phyloP scores from a whole-genome alignment of 768 basidiomycete species.

The Cystobasidium onofrii region DNA sequence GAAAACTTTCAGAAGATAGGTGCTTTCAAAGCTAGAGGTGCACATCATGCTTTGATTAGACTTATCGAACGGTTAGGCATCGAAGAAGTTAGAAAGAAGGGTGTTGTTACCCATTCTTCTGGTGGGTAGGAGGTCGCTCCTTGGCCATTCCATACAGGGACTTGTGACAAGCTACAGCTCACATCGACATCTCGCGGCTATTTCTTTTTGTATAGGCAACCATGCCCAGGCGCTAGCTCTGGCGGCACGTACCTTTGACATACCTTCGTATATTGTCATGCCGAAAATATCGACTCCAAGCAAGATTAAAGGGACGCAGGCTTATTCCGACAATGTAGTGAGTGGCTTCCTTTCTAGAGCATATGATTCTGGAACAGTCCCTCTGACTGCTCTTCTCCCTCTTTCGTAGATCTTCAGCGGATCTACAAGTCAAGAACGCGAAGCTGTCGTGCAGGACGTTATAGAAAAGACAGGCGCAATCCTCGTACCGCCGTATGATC shows the following conservation, averaged over 20 bases:
- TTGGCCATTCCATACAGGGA: too few species aligned
- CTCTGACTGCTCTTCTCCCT: too few species aligned
- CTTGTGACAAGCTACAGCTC: too few species aligned
- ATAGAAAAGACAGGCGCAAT: constrained; percentile 39
- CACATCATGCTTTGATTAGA: constrained; percentile 37
- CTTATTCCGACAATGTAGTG: constrained; percentile 38
- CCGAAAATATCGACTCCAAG: constrained; percentile 41
- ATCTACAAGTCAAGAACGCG: constrained; percentile 39
- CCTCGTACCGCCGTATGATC: constrained; percentile 42
- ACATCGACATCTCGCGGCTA: not conserved
- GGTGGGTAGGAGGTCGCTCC: too few species aligned
- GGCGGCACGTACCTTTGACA: constrained; percentile 36
- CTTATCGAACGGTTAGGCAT: constrained; percentile 33
- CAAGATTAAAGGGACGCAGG: constrained; percentile 41
- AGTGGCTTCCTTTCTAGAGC: not conserved
- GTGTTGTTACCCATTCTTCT: constrained; percentile 42
- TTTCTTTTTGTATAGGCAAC: constrained; percentile 35
- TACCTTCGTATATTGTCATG: constrained; percentile 43
- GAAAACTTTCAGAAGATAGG: constrained; percentile 42
- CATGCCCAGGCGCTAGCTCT: constrained; percentile 43
- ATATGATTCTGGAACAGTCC: too few species aligned
- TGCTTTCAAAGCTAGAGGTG: constrained; percentile 43
- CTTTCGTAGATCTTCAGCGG: constrained; percentile 35
- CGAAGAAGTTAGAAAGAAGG: constrained; percentile 34
- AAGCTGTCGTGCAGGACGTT: constrained; percentile 37